Conservation (phyloP, 306 rosid genomes). For the Cicer cuneatum region DNA sequence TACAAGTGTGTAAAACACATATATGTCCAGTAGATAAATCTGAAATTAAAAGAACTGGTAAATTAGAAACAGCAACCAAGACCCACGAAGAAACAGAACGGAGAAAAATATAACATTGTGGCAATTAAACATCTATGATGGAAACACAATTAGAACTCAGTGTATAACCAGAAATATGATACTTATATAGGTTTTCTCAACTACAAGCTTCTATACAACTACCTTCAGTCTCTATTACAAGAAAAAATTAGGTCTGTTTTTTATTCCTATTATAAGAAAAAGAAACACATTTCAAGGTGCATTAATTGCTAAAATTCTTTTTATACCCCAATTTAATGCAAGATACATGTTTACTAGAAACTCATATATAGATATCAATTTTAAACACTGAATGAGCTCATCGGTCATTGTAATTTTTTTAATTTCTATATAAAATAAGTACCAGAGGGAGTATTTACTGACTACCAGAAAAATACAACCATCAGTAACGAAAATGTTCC, state of each 20-base stretch:
- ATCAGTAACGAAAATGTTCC: not conserved
- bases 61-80: constrained; percentile 2
- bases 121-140: not conserved
- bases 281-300: no score
- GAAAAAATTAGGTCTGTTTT: no score
- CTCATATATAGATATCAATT: no score
- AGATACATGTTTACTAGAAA: no score
- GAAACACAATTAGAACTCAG: not conserved
- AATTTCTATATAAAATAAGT: no score
- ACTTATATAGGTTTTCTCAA: not conserved
- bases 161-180: constrained; percentile 22
- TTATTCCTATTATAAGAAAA: no score
- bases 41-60: constrained; percentile 46
- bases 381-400: no score
- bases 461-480: not conserved
- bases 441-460: not conserved
- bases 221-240: no score
- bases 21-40: constrained; percentile 85
- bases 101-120: not conserved
- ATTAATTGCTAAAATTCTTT: no score
- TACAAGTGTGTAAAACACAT: constrained; percentile 76
- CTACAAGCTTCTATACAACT: not conserved
- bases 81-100: not conserved
- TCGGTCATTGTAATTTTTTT: no score
- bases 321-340: no score